Base-by-base conservation (phyloP, 306 rosid species). In the Prunus mume region DNA sequence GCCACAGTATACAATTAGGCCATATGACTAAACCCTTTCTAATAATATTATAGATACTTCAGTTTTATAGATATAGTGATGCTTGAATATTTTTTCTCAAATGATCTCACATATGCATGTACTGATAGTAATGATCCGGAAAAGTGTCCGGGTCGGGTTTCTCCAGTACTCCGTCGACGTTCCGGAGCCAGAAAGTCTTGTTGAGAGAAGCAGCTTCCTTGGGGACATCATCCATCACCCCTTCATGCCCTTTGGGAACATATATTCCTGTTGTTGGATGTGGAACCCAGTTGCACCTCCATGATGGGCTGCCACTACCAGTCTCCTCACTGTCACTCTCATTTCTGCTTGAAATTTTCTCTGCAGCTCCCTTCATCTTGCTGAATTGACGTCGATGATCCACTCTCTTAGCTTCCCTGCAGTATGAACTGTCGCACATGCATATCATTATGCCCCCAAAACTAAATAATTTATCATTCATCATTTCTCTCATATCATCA, bases 181-280 rank as follows among this genome's bases (percentile, higher is more conserved):
- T 84, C 72, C 97, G 74, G 32, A 88, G 84, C 97, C 97, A 93
- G 65, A 27, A 85, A 54, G 83, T 73, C 5, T 65, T 73, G 73
- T 47, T 60, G 58, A 88, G 83, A 14, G 79, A 83, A 49, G 94
- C 89, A 17, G 94, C 90, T 74, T 68, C 77, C 9, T 70, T 82
- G 2, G 96, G 92, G 45, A 93, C 87, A 73, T 86, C 96, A 5
- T 86, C 83, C 86, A 93, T 83, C 34, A 90, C 91, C 84, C 83
- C 17, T 25, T 93, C 97, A 69, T 86, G 94, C 19, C 97, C 97
- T 76, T 77, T 68, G 3, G 97, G 97, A 27, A 83, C 81, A 71
- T 89, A 93, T 69, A 93, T 87, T 28, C 94, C 94, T 5, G 94
- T 89, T 22, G 86, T 87, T 3, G 87, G 87, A 80, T 93, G 90